Percentiles rank a stretch among this genome's conserved stretches.
These are phyloP conservation scores for Hymenotorrendiella dingleyae DNA, from an alignment of 2,329 filamentous ascomycete species.

Conservation along the genomic window DNA sequence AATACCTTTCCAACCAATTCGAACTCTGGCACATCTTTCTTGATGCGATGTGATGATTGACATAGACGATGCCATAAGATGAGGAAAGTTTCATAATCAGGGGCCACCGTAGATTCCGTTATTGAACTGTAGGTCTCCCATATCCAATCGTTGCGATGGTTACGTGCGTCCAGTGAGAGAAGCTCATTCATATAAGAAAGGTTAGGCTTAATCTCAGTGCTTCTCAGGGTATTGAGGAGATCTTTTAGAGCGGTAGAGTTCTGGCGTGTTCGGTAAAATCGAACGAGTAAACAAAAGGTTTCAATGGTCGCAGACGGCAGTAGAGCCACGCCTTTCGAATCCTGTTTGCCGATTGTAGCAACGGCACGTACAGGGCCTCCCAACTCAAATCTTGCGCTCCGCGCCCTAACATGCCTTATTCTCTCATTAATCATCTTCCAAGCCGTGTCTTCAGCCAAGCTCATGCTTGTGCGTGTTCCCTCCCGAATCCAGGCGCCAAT, in stretches of 20 bases:
- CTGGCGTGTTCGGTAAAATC: slow-evolving; percentile 61
- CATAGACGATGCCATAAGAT: slow-evolving; percentile 29
- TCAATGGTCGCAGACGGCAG: slow-evolving; percentile 64
- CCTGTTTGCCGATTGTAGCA: slow-evolving; percentile 10
- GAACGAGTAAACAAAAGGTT: slow-evolving; percentile 70
- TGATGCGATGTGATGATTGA: slow-evolving; percentile 4
- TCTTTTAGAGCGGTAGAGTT: slow-evolving; percentile 51
- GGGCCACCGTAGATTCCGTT: slow-evolving; percentile 16
- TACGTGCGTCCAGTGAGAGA: slow-evolving; percentile 40
- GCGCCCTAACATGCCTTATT: slow-evolving; percentile 54
- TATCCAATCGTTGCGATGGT: slow-evolving; percentile 16
- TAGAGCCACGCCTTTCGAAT: slow-evolving; percentile 32
- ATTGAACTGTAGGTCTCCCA: slow-evolving; percentile 24
- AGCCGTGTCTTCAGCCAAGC: slow-evolving; percentile 61
- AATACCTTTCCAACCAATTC: slow-evolving; percentile 5
- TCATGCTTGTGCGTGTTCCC: slow-evolving; percentile 45
- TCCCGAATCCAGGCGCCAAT: slow-evolving; percentile 72
- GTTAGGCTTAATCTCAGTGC: slow-evolving; percentile 60
- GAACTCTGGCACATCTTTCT: slow-evolving; percentile 1
- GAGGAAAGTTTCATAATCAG: slow-evolving; percentile 27
- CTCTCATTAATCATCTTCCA: slow-evolving; percentile 73
- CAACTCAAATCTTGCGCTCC: slow-evolving; percentile 10
- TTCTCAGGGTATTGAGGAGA: slow-evolving; percentile 56
- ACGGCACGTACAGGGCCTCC: slow-evolving; percentile 13
- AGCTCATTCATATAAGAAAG: slow-evolving; percentile 76